phyloP scores from a whole-genome alignment of 306 rosid species.

The Casuarina equisetifolia region DNA sequence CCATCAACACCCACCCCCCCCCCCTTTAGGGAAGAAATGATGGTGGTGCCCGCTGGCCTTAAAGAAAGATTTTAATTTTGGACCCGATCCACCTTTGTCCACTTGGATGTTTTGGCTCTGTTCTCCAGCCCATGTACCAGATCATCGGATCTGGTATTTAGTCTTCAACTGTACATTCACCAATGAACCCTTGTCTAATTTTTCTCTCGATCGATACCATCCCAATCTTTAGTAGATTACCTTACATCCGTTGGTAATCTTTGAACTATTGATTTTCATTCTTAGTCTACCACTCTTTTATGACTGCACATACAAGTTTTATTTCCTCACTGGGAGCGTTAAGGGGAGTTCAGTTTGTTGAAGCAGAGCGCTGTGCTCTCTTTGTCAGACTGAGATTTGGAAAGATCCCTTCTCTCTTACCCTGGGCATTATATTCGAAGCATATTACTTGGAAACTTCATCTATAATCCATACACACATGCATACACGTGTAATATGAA shows the following conservation, averaged over 20 bases:
- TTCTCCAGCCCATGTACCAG: not conserved
- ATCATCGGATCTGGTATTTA: not conserved
- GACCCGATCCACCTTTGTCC: not conserved
- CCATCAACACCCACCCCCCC: not conserved
- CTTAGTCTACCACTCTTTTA: not conserved
- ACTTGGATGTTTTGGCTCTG: not conserved
- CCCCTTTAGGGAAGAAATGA: not conserved
- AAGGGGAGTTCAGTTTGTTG: not conserved
- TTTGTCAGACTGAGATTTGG: not conserved
- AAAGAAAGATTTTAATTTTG: not conserved
- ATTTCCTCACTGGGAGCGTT: not conserved
- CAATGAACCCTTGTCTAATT: not conserved
- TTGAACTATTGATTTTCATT: not conserved
- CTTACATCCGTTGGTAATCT: not conserved
- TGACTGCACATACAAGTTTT: not conserved
- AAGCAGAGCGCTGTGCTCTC: not conserved
- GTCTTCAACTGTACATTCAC: not conserved
- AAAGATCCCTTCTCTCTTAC: not conserved
- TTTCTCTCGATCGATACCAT: not conserved
- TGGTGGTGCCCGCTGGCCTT: too few species aligned
- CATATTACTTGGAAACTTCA: not conserved
- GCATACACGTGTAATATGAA: too few species aligned
- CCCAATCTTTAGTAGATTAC: not conserved
- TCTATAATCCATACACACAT: not conserved
- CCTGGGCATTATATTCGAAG: not conserved